Evolutionary conservation across 2,329 filamentous ascomycete species (phyloP).

Genomic region (Chalara sp.): DNA sequence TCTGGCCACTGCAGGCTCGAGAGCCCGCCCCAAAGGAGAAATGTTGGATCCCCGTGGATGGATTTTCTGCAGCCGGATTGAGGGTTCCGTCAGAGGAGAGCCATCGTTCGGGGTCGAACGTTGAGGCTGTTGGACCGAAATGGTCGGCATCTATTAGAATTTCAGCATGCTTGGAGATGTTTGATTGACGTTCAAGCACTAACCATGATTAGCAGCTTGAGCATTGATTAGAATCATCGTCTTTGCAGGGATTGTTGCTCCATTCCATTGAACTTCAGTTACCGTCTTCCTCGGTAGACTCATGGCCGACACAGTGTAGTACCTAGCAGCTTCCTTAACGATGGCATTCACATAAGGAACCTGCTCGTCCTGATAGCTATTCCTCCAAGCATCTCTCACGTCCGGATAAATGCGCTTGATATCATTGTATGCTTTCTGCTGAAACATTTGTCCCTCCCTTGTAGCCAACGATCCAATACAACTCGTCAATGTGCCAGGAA

Average conservation of each 20-base stretch:
- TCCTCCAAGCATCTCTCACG: conserved; percentile 38
- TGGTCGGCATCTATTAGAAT: conserved; percentile 35
- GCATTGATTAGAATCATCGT: conserved; percentile 50
- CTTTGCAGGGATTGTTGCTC: conserved; percentile 41
- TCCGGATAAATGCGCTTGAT: conserved; percentile 42
- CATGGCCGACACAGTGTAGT: conserved; percentile 48
- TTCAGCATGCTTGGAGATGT: not conserved
- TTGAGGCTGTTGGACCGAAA: conserved; percentile 37
- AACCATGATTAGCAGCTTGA: conserved; percentile 47
- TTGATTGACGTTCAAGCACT: not conserved
- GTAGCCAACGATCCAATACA: conserved; percentile 43
- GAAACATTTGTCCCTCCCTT: conserved; percentile 40
- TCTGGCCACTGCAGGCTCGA: conserved; percentile 43
- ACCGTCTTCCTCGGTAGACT: conserved; percentile 44
- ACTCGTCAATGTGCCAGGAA: conserved; percentile 45
- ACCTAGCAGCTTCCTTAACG: conserved; percentile 44
- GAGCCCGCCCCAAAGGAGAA: conserved; percentile 46
- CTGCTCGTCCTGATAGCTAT: conserved; percentile 37
- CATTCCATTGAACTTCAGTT: conserved; percentile 42
- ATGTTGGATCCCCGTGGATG: conserved; percentile 29
- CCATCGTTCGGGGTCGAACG: conserved; percentile 44
- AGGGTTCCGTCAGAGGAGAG: conserved; percentile 26
- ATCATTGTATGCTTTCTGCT: conserved; percentile 45
- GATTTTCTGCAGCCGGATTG: conserved; percentile 21
- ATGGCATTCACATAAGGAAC: conserved; percentile 42